Conservation (phyloP, 2,329 filamentous ascomycete species). For the Pseudogymnoascus sp. region DNA sequence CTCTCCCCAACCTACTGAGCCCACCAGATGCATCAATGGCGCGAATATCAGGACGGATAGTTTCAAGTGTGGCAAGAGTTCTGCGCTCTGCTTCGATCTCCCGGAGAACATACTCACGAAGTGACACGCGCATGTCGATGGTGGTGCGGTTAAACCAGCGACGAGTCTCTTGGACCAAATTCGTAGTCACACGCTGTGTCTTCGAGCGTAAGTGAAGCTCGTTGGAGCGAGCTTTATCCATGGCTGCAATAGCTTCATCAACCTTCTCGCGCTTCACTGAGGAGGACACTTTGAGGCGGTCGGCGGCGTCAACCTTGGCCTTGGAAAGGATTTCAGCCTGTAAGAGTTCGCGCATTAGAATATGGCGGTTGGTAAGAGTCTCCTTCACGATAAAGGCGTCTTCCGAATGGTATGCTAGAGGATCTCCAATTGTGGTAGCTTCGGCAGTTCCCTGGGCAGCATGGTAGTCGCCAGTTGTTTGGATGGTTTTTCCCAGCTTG, state of each 20-base stretch:
- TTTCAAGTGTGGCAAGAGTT: constrained; percentile 86
- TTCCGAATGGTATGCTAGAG: constrained; percentile 87
- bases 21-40: constrained; percentile 88
- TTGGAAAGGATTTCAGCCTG: constrained; percentile 82
- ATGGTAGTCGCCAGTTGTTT: constrained; percentile 90
- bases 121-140: constrained; percentile 70
- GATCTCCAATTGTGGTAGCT: constrained; percentile 87
- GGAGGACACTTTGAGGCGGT: constrained; percentile 77
- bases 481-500: constrained; percentile 88
- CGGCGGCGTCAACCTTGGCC: constrained; percentile 75
- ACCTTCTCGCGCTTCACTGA: constrained; percentile 92
- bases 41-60: constrained; percentile 83
- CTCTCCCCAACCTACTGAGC: constrained; percentile 79
- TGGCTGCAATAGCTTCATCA: constrained; percentile 85
- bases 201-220: constrained; percentile 79
- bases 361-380: constrained; percentile 93
- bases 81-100: constrained; percentile 94
- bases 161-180: constrained; percentile 79
- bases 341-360: constrained; percentile 83
- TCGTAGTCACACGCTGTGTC: constrained; percentile 80
- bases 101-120: constrained; percentile 87
- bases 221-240: constrained; percentile 78
- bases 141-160: constrained; percentile 86
- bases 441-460: constrained; percentile 94
- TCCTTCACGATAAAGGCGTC: constrained; percentile 98